Base-by-base conservation (phyloP, 805 yeast genomes). In the Yamadazyma ubonensis region DNA sequence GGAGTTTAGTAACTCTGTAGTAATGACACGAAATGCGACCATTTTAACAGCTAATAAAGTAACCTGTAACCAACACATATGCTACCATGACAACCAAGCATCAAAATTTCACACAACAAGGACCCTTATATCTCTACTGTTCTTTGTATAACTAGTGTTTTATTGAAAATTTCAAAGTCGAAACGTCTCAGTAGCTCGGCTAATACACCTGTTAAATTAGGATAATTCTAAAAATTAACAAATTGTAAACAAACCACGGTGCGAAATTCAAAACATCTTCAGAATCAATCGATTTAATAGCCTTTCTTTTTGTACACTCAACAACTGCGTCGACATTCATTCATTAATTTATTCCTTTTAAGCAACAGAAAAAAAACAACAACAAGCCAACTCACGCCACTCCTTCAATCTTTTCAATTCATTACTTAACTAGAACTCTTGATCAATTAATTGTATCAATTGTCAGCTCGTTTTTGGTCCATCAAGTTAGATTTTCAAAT, bases 251-350 rank as follows among this genome's bases (percentile, higher is more conserved):
- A 32, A 32, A 27, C 11, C 19, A 17, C 33, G 17, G 27, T 32
- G 35, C 35, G 35, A 32, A 30, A 32, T 21, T 32, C 35, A 32
- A 32, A 32, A 32, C 35, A 32, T 32, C 35, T 32, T 32, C 27
- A 32, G 18, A 30, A 19, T 30, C 18, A 30, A 30, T 30, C 18
- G 18, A 32, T 32, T 27, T 20, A 12, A 21, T 15, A 21, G 26
- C 26, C 26, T 20, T 21, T 21, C n/a, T 15, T 32, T 32, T 20
- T 32, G 26, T 21, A 21, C 27, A 32, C 35, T 18, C 35, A 32
- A 32, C 34, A 32, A 32, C 22, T 25, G 37, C 29, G 37, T 35
- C 17, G 29, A 26, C 10, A 12, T 26, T 18, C 38, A 35, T 12
- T 35, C 38, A 25, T 35, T 27, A n/a, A 26, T 22, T 14, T 17